phyloP scores from a whole-genome alignment of 768 basidiomycete species.

The Collybia mongolica region DNA sequence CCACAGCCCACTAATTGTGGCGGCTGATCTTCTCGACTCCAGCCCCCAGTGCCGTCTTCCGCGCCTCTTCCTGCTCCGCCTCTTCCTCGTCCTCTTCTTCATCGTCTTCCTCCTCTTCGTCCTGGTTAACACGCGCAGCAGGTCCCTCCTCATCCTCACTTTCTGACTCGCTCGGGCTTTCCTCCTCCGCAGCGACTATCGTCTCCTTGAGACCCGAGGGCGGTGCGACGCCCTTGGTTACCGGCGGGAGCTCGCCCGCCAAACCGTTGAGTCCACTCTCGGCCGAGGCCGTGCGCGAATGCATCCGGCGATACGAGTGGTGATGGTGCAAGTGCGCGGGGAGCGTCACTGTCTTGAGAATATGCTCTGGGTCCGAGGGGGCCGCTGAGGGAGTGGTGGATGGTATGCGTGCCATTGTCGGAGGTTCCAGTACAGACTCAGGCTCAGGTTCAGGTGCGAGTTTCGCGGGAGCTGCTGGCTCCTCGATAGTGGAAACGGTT shows the following conservation, averaged over 20 bases:
- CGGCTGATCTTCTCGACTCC: conserved; percentile 22
- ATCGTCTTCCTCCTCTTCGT: conserved; percentile 11
- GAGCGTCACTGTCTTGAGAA: conserved; percentile 12
- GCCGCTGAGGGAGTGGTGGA: not conserved
- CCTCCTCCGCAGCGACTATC: not conserved
- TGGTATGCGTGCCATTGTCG: not conserved
- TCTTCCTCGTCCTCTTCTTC: conserved; percentile 16
- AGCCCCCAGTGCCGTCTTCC: conserved; percentile 14
- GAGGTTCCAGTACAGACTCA: not conserved
- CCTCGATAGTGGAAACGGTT: not conserved
- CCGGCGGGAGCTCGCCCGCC: not conserved
- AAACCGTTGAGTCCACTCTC: not conserved
- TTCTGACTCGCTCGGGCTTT: not conserved
- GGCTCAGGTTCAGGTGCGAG: not conserved
- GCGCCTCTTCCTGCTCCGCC: not conserved
- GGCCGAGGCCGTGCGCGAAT: conserved; percentile 6
- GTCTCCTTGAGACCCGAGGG: not conserved
- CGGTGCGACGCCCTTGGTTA: too few relatives aligned
- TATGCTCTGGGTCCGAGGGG: conserved; percentile 12
- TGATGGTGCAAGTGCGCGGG: conserved; percentile 11
- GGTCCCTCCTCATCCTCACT: conserved; percentile 7
- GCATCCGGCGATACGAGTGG: conserved; percentile 7
- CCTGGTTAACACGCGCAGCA: not conserved
- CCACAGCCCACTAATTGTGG: conserved; percentile 9
- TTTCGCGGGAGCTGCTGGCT: not conserved